Conservation (phyloP, 1,139 yeast genomes). For the Yamadazyma taylorii region DNA sequence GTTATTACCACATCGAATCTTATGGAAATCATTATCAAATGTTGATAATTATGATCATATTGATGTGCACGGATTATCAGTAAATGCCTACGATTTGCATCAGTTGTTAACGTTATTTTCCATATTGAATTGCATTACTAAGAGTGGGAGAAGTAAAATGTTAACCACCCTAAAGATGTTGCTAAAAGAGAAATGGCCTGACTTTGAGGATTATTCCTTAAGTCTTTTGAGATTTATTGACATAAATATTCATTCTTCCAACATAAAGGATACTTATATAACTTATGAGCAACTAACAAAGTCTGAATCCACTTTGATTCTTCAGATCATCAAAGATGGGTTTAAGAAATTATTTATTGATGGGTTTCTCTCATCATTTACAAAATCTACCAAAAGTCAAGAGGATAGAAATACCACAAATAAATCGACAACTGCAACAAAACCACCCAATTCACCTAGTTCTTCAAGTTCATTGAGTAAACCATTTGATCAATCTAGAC, state of each 20-base stretch:
- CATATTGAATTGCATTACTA: slow-evolving; percentile 27
- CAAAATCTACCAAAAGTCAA: neutral
- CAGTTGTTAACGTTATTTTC: slow-evolving; percentile 46
- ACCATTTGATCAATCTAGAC: slow-evolving; percentile 32
- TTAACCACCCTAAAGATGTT: slow-evolving; percentile 17
- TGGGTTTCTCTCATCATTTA: slow-evolving; percentile 18
- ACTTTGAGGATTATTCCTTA: slow-evolving; percentile 33
- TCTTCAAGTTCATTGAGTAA: slow-evolving; percentile 2
- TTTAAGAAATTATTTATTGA: slow-evolving; percentile 35
- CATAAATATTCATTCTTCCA: slow-evolving; percentile 31
- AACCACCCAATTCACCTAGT: slow-evolving; percentile 5
- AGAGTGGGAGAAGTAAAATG: slow-evolving; percentile 21
- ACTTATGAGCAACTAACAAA: slow-evolving; percentile 32
- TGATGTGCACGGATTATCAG: slow-evolving; percentile 28
- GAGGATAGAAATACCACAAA: neutral
- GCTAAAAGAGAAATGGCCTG: slow-evolving; percentile 27
- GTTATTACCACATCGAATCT: slow-evolving; percentile 3
- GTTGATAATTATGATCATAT: slow-evolving; percentile 24
- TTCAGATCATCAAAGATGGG: slow-evolving; percentile 37
- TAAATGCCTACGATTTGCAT: slow-evolving; percentile 36
- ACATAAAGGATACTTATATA: slow-evolving; percentile 23
- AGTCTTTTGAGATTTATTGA: slow-evolving; percentile 38
- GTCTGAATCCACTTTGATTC: slow-evolving; percentile 30
- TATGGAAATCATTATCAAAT: slow-evolving; percentile 14
- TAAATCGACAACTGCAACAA: neutral